Base-by-base conservation (phyloP, 2,329 filamentous ascomycete genomes). In the Monilinia fructigena region DNA sequence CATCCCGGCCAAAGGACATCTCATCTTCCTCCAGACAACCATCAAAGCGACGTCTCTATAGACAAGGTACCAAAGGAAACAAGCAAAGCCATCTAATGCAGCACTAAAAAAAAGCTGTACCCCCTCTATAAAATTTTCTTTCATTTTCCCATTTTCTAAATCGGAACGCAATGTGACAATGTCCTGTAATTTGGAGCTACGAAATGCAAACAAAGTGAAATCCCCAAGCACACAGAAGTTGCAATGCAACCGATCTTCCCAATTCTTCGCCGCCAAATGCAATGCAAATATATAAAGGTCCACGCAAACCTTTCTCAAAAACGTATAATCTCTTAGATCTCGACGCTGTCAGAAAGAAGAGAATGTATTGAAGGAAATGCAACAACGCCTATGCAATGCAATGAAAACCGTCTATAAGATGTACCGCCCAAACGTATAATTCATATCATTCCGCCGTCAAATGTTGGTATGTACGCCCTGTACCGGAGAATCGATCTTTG, bases 401-500 rank as follows among this genome's bases (percentile, higher is more conserved):
- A 62, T 40, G 38, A 58, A 60, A 65, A 65, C 63, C 63, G 20
- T 60, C 63, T 65, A 60, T 60, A 53, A 38, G 63, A 42, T 65
- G 26, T 18, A 47, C 55, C 63, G 20, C 56, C 64, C 50, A 66
- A 66, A 66, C 56, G 64, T 72, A 72, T 69, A 53, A 65, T 48
- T 67, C 67, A 70, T 68, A 63, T 67, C 61, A 55, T 66, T 59
- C 31, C 69, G 69, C 55, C 58, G 53, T 28, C 69, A 70, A 63
- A 73, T 72, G 60, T 71, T 73, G 65, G 71, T 75, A 68, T 75
- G 72, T 68, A 74, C 74, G 71, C 72, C 71, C 66, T 72, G 67
- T 28, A 74, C 72, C n/a, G 74, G 72, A 63, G 73, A 78, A 75
- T 79, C 70, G 79, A 77, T 69, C 76, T 77, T 73, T 60, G 69